Conservation (phyloP, 2,329 filamentous ascomycete species). For the Trichothecium roseum region DNA sequence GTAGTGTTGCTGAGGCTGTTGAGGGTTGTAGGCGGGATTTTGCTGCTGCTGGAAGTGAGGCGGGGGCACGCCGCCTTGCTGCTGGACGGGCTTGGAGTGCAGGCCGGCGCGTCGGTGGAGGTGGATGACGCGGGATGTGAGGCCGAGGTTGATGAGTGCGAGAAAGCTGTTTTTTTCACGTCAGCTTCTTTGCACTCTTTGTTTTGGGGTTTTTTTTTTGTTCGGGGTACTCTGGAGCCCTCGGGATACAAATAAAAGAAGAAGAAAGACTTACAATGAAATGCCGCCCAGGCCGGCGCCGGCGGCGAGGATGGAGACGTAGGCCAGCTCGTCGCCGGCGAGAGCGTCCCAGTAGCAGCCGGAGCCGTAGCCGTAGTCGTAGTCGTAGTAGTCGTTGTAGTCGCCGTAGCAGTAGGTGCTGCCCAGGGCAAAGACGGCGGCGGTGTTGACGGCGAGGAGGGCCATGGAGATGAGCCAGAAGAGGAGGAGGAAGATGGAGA, state of each 20-base stretch:
- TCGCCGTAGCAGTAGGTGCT: slow-evolving; percentile 11
- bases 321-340: slow-evolving; percentile 7
- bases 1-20: no score
- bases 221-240: no score
- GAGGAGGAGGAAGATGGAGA: slow-evolving; percentile 40
- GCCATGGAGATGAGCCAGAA: slow-evolving; percentile 41
- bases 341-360: not conserved
- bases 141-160: slow-evolving; percentile 27
- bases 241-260: no score
- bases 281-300: slow-evolving; percentile 29
- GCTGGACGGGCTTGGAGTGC: slow-evolving; percentile 19
- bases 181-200: no score
- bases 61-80: slow-evolving; percentile 6
- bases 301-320: slow-evolving; percentile 19
- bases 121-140: slow-evolving; percentile 29
- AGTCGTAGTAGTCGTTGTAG: slow-evolving; percentile 13
- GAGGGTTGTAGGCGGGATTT: slow-evolving; percentile 9
- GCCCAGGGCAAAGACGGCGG: slow-evolving; percentile 11
- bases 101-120: slow-evolving; percentile 33
- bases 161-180: slow-evolving; percentile 24
- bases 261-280: slow-evolving; percentile 27
- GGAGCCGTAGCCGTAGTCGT: slow-evolving; percentile 1
- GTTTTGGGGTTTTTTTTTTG: no score
- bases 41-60: slow-evolving; percentile 7
- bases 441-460: slow-evolving; percentile 24